These are phyloP conservation scores for Lithospermum erythrorhizon DNA, from an alignment of 257 asterid genomes.

Conservation along the genomic window DNA sequence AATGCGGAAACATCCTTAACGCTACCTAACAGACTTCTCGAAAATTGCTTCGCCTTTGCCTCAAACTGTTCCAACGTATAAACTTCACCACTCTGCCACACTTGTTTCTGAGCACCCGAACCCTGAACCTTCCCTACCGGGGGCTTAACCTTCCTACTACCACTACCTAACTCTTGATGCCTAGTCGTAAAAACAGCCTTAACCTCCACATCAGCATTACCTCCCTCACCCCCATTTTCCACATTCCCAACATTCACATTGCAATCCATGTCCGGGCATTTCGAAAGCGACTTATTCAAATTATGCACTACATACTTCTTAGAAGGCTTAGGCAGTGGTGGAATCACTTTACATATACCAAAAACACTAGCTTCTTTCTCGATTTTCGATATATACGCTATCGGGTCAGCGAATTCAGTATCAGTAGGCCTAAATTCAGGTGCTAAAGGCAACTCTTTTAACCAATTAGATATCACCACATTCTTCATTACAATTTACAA, in stretches of 20 bases:
- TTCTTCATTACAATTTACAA: constrained; percentile 54
- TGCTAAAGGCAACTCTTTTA: constrained; percentile 75
- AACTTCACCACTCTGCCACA: constrained; percentile 97
- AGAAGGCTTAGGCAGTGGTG: constrained; percentile 88
- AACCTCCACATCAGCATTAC: constrained; percentile 27
- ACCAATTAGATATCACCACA: constrained; percentile 81
- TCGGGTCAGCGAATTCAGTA: constrained; percentile 95
- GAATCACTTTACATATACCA: constrained; percentile 95
- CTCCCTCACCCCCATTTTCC: constrained; percentile 24
- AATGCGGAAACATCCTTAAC: constrained; percentile 75
- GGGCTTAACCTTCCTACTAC: constrained; percentile 44
- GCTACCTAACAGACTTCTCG: constrained; percentile 55
- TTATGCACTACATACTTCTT: constrained; percentile 68
- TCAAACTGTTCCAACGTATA: constrained; percentile 89
- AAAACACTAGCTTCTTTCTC: constrained; percentile 92
- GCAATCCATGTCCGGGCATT: constrained; percentile 66
- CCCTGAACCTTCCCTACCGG: constrained; percentile 21
- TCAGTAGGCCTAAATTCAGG: constrained; percentile 97
- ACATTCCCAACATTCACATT: constrained; percentile 26
- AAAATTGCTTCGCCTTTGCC: constrained; percentile 65
- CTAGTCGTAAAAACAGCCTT: constrained; percentile 86
- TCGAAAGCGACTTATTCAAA: constrained; percentile 75
- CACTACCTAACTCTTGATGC: constrained; percentile 80
- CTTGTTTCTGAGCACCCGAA: constrained; percentile 54
- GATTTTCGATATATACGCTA: constrained; percentile 90